Evolutionary conservation across 2,329 filamentous ascomycete genomes (phyloP).

Genomic region (Scortechinia acanthostroma): DNA sequence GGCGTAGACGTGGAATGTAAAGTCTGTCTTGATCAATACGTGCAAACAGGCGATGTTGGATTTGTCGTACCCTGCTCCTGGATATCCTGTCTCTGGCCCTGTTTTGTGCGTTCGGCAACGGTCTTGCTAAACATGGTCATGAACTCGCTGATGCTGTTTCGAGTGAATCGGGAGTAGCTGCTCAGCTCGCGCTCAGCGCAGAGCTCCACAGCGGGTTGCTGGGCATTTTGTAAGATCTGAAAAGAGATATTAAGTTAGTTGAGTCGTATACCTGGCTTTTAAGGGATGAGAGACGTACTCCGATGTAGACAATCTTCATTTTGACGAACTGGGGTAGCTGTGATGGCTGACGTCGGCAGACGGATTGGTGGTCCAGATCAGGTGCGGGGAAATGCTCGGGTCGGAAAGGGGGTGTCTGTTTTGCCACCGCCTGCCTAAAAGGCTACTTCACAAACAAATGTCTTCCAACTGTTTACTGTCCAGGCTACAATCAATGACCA

Average conservation of each 20-base stretch:
- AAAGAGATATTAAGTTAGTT: constrained; percentile 7
- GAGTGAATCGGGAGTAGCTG: constrained; percentile 75
- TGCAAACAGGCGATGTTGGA: constrained; percentile 5
- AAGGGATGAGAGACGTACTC: constrained; percentile 45
- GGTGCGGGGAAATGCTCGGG: no score
- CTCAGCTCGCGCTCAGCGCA: constrained; percentile 71
- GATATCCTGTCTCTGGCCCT: constrained; percentile 78
- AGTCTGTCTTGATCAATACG: constrained; percentile 30
- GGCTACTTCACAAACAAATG: no score
- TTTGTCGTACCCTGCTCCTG: constrained; percentile 64
- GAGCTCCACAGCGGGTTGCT: constrained; percentile 70
- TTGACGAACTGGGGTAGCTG: no score
- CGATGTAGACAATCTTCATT: constrained; percentile 86
- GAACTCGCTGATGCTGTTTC: constrained; percentile 40
- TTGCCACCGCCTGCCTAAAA: no score
- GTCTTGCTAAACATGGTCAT: constrained; percentile 70
- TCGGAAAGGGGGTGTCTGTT: no score
- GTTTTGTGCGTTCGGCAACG: constrained; percentile 75
- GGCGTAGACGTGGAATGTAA: constrained; percentile 73
- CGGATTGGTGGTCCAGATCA: no score
- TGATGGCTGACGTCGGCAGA: no score
- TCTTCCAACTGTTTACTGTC: no score
- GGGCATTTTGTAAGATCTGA: constrained; percentile 76
- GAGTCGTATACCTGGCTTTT: constrained; percentile 6
- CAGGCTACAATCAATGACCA: no score